These are phyloP conservation scores for Suillus sp. DNA, from an alignment of 768 basidiomycete species.

Conservation along the genomic window DNA sequence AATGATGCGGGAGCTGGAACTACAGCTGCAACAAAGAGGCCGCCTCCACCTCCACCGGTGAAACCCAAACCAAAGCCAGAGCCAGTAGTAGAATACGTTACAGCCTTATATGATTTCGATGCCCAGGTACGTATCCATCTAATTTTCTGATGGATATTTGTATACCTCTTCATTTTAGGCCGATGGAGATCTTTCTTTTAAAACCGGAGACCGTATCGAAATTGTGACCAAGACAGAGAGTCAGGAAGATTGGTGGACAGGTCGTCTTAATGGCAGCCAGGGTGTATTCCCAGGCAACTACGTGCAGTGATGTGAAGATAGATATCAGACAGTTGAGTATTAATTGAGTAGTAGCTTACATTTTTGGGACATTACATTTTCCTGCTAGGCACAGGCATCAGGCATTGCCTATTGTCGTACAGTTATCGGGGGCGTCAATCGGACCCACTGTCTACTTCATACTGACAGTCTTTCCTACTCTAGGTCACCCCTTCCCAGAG, in stretches of 20 bases:
- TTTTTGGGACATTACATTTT: not conserved
- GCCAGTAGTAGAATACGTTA: slow-evolving; percentile 71
- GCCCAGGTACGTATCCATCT: slow-evolving; percentile 65
- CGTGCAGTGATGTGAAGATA: slow-evolving; percentile 26
- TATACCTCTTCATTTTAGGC: slow-evolving; percentile 47
- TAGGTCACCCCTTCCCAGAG: slow-evolving; percentile 18
- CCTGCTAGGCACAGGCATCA: slow-evolving; percentile 2
- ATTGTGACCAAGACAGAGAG: slow-evolving; percentile 80
- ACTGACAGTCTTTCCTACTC: slow-evolving; percentile 5
- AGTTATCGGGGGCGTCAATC: not conserved
- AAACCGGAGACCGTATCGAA: slow-evolving; percentile 87
- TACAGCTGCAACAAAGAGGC: slow-evolving; percentile 58
- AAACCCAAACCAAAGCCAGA: slow-evolving; percentile 83
- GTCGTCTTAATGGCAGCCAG: slow-evolving; percentile 74
- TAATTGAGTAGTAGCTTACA: slow-evolving; percentile 1
- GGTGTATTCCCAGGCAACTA: slow-evolving; percentile 88
- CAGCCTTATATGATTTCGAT: slow-evolving; percentile 92
- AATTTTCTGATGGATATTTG: not conserved
- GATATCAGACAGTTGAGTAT: not conserved
- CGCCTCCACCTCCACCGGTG: slow-evolving; percentile 90
- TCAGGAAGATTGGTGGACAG: slow-evolving; percentile 98
- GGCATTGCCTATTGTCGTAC: not conserved
- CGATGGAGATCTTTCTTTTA: slow-evolving; percentile 91
- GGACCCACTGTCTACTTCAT: slow-evolving; percentile 8
- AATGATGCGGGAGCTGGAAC: slow-evolving; percentile 26